phyloP scores from a whole-genome alignment of 208 protist species.

The Trypanosoma rangeli region DNA sequence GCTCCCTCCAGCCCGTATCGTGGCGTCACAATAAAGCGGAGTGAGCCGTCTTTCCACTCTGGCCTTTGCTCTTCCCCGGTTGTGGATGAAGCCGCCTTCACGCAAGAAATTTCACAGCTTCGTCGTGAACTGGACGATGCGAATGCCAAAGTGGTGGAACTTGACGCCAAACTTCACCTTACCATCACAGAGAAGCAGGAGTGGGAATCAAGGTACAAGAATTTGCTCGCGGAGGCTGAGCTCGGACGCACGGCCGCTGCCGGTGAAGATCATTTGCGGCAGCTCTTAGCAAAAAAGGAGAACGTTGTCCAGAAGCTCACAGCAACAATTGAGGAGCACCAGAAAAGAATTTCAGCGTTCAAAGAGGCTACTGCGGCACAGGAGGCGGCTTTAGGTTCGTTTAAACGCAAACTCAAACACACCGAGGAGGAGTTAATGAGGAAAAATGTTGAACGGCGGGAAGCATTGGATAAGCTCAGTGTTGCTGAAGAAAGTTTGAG shows the following conservation, averaged over 20 bases:
- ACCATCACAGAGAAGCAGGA: conserved; percentile 35
- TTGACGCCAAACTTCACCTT: conserved; percentile 42
- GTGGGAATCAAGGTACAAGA: conserved; percentile 50
- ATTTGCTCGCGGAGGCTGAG: conserved; percentile 43
- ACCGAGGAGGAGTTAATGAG: conserved; percentile 52
- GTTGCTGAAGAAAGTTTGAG: conserved; percentile 59
- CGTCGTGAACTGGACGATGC: conserved; percentile 45
- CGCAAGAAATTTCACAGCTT: conserved; percentile 43
- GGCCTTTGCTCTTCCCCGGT: background rate
- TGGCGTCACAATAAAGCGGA: background rate
- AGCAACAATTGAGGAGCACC: conserved; percentile 46
- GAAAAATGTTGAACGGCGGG: conserved; percentile 49
- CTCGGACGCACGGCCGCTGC: conserved; percentile 3
- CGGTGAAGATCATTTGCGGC: conserved; percentile 30
- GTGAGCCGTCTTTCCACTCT: background rate
- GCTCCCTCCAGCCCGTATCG: background rate
- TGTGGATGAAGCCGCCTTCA: conserved; percentile 41
- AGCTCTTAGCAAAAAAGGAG: conserved; percentile 54
- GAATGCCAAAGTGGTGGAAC: conserved; percentile 30
- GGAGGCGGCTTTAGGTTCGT: conserved; percentile 43
- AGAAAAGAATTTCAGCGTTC: conserved; percentile 42
- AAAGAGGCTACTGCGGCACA: conserved; percentile 54
- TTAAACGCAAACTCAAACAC: conserved; percentile 52
- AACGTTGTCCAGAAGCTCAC: conserved; percentile 49
- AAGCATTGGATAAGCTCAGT: conserved; percentile 47